A percentile compares a stretch with the other conserved stretches of the same genome.
phyloP scores from a whole-genome alignment of 495 filamentous ascomycete genomes.

The Penicillium psychrofluorescens region DNA sequence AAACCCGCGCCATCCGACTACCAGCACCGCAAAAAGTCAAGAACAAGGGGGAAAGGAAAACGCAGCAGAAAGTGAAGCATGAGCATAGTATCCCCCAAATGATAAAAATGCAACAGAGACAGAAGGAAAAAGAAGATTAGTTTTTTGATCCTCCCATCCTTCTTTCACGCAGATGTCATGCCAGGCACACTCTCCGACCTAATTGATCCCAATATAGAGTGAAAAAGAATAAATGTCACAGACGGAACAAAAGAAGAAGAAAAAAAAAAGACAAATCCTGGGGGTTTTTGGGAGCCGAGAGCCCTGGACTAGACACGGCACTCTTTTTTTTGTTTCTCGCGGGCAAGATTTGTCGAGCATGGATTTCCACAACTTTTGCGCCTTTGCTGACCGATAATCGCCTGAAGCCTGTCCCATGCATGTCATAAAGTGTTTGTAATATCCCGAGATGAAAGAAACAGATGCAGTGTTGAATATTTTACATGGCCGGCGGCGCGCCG shows the following conservation, averaged over 20 bases:
- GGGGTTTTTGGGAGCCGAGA: too few relatives aligned
- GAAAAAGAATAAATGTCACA: constrained; percentile 5
- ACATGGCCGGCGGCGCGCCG: constrained; percentile 41
- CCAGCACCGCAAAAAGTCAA: constrained; percentile 11
- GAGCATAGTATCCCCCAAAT: constrained; percentile 2
- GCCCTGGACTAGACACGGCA: too few relatives aligned
- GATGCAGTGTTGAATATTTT: constrained; percentile 31
- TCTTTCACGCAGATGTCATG: too few relatives aligned
- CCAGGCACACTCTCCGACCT: too few relatives aligned
- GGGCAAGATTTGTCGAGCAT: constrained; percentile 8
- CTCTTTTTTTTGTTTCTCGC: not conserved
- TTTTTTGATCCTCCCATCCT: too few relatives aligned
- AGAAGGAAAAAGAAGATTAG: constrained; percentile 3
- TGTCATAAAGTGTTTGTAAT: constrained; percentile 35
- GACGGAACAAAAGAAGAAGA: constrained; percentile 1
- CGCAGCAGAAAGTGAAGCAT: constrained; percentile 4
- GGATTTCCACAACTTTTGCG: constrained; percentile 28
- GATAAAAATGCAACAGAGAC: constrained; percentile 21
- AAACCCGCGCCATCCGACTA: constrained; percentile 32
- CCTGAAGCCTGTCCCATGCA: constrained; percentile 45
- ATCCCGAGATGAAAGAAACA: constrained; percentile 32
- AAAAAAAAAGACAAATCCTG: not conserved
- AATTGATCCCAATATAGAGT: not conserved
- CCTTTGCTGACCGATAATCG: constrained; percentile 39
- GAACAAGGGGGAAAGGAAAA: constrained; percentile 2